These are phyloP conservation scores for Vaccinium myrtillus DNA, from an alignment of 148 eudicot genomes.

Conservation along the genomic window DNA sequence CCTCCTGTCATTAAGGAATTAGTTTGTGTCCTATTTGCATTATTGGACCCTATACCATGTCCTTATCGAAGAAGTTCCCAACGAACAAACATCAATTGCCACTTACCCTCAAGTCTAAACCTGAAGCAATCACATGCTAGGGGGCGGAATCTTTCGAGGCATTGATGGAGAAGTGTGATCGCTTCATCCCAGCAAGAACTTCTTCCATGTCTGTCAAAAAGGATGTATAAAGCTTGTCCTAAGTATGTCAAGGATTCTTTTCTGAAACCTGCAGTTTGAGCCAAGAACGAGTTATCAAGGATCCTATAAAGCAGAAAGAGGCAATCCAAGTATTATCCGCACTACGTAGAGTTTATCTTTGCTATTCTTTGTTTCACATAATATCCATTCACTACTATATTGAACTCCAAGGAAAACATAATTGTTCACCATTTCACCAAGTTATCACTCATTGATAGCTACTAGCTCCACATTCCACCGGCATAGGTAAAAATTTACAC, in stretches of 20 bases:
- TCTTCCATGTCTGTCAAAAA: conserved; percentile 49
- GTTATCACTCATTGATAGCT: neutral
- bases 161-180: conserved; percentile 41
- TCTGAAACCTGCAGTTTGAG: conserved; percentile 61
- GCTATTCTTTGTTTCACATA: neutral
- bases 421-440: neutral
- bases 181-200: conserved; percentile 64
- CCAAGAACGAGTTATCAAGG: conserved; percentile 73
- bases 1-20: too few relatives aligned
- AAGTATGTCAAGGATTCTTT: conserved; percentile 55
- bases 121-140: conserved; percentile 66
- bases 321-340: conserved; percentile 69
- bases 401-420: conserved; percentile 2
- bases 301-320: conserved; percentile 64
- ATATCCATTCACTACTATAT: neutral
- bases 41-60: too few relatives aligned
- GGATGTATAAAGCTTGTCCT: conserved; percentile 76
- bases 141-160: conserved; percentile 60
- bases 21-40: too few relatives aligned
- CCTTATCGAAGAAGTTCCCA: too few relatives aligned
- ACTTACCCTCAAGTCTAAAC: conserved; percentile 57
- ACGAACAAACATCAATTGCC: conserved; percentile 47
- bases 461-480: neutral
- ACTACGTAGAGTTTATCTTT: conserved; percentile 1
- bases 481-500: neutral